These are phyloP conservation scores for Nigrospora oryzae DNA, from an alignment of 2,329 filamentous ascomycete genomes.

Conservation along the genomic window DNA sequence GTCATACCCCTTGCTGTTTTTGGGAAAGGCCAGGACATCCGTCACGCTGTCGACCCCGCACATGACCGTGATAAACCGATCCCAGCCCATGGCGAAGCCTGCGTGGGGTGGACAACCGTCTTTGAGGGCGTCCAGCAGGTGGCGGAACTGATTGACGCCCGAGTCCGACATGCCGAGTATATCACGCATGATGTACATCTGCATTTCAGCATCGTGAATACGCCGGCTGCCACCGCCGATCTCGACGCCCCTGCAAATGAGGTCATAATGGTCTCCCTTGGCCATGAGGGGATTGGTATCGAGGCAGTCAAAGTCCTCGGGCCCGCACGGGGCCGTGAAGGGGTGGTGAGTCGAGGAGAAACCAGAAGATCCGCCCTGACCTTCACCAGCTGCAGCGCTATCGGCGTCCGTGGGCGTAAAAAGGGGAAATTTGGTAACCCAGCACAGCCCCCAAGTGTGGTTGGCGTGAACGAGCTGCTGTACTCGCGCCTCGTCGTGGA, in stretches of 20 bases:
- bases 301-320: constrained; percentile 66
- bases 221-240: constrained; percentile 87
- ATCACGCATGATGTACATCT: constrained; percentile 77
- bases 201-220: constrained; percentile 77
- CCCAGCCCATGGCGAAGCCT: constrained; percentile 87
- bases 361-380: constrained; percentile 73
- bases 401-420: constrained; percentile 65
- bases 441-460: constrained; percentile 59
- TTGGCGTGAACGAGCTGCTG: constrained; percentile 43
- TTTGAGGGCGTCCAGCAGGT: constrained; percentile 73
- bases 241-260: constrained; percentile 92
- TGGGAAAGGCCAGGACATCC: constrained; percentile 96
- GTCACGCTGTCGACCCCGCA: constrained; percentile 67
- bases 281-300: constrained; percentile 62
- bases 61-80: constrained; percentile 75
- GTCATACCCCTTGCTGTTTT: constrained; percentile 86
- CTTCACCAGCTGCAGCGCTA: constrained; percentile 47
- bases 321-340: constrained; percentile 77
- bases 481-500: constrained; percentile 64
- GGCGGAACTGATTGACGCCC: constrained; percentile 72
- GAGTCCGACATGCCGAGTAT: constrained; percentile 70
- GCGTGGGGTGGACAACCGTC: constrained; percentile 92
- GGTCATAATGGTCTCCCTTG: constrained; percentile 84
- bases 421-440: constrained; percentile 87
- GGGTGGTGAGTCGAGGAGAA: constrained; percentile 89